Percentiles rank a stretch among this genome's conserved stretches.
These are phyloP conservation scores for Penicillium desertorum DNA, from an alignment of 495 filamentous ascomycete genomes.

Conservation along the genomic window DNA sequence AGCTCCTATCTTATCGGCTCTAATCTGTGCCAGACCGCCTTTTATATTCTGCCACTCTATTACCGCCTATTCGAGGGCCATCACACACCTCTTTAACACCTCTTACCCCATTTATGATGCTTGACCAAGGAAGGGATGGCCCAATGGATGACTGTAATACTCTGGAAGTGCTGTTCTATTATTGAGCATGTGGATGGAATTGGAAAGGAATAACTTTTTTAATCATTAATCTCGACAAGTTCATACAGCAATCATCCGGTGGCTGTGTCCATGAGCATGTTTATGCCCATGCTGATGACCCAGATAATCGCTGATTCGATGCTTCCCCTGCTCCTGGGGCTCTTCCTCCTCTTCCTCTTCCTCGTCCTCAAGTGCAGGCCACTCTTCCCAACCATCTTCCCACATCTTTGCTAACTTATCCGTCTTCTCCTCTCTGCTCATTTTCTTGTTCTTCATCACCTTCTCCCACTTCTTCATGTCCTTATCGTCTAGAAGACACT, in stretches of 20 bases:
- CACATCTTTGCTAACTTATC: slow-evolving; percentile 45
- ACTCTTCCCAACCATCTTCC: slow-evolving; percentile 59
- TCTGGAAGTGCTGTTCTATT: too few species aligned
- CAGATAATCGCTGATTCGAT: slow-evolving; percentile 33
- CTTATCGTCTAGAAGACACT: slow-evolving; percentile 48
- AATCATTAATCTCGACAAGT: not conserved
- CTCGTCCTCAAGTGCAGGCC: slow-evolving; percentile 42
- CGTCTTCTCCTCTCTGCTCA: slow-evolving; percentile 30
- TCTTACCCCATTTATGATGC: not conserved
- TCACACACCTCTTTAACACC: not conserved
- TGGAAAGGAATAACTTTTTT: not conserved
- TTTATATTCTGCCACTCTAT: slow-evolving; percentile 6
- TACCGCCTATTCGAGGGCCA: not conserved
- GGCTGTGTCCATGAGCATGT: slow-evolving; percentile 31
- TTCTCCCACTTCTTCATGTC: slow-evolving; percentile 53
- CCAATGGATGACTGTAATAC: too few species aligned
- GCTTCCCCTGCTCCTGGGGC: slow-evolving; percentile 20
- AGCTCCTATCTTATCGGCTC: slow-evolving; percentile 8
- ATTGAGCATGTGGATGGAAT: not conserved
- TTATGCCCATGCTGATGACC: slow-evolving; percentile 46
- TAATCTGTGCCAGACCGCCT: not conserved
- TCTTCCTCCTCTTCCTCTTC: slow-evolving; percentile 35
- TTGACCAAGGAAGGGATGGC: not conserved
- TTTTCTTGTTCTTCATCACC: slow-evolving; percentile 45
- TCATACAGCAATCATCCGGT: slow-evolving; percentile 11